These are phyloP conservation scores for Neurospora sublineolata DNA, from an alignment of 495 filamentous ascomycete genomes.

Conservation along the genomic window DNA sequence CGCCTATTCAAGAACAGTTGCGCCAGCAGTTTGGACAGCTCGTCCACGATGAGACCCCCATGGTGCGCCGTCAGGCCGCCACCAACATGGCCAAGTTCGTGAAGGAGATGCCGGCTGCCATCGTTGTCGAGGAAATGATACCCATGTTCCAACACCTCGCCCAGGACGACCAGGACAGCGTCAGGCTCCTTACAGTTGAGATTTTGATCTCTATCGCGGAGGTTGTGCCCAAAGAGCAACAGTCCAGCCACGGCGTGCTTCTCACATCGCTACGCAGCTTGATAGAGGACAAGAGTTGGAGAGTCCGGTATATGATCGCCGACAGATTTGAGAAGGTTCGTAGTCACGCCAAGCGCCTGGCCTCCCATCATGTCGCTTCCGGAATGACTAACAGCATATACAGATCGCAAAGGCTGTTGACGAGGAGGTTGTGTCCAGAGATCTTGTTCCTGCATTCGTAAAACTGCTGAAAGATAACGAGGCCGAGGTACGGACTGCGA, in stretches of 20 bases:
- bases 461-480: constrained; percentile 95
- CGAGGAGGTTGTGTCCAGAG: constrained; percentile 86
- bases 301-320: constrained; percentile 97
- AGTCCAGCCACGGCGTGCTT: constrained; percentile 86
- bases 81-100: constrained; percentile 96
- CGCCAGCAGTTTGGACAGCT: constrained; percentile 82
- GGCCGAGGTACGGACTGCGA: constrained; percentile 92
- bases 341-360: background rate
- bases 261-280: constrained; percentile 80
- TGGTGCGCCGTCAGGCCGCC: constrained; percentile 93
- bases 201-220: constrained; percentile 94
- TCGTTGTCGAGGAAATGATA: constrained; percentile 98
- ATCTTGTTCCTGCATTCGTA: constrained; percentile 93
- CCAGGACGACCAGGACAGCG: constrained; percentile 92
- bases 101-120: constrained; percentile 79
- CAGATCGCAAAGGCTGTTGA: constrained; percentile 97
- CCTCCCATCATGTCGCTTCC: background rate
- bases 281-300: constrained; percentile 98
- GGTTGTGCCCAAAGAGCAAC: constrained; percentile 94
- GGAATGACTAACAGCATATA: background rate
- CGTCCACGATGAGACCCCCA: constrained; percentile 96
- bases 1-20: constrained; percentile 74
- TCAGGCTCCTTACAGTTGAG: constrained; percentile 89
- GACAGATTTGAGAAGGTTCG: constrained; percentile 93
- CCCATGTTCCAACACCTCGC: constrained; percentile 95